Evolutionary conservation across 768 basidiomycete genomes (phyloP), one percentile per base, ranked within the genome.

Genomic region (Leccinum fibrillosum): DNA sequence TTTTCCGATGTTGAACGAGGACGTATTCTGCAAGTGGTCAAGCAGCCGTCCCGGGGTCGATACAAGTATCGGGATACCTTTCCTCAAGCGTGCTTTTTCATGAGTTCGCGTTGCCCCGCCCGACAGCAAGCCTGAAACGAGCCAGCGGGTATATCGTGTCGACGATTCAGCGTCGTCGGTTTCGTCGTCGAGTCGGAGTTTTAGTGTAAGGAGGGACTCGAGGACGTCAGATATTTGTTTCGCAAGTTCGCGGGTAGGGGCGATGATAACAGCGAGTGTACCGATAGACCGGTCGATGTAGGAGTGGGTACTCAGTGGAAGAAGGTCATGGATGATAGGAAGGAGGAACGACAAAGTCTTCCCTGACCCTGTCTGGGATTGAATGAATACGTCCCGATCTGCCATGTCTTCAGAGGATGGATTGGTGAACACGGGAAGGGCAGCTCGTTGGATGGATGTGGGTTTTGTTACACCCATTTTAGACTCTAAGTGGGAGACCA

Each of bases 171-270:
- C 77, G 47, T 85, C 79, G 4, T 81, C 79, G 2, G 76, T 69
- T 59, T 86, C 84, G 45, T 79, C 80, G 53, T 78, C 79, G 4
- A 81, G 77, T 17, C 88, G 80, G 49, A 90, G 80, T 54, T 88
- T 89, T 57, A 97, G 80, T 65, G 85, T 82, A 4, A 98, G 79
- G 6, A 98, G 73, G 15, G 80, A 76, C 63, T 94, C 92, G 12
- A 98, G 80, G n/a, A 98, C 95, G 65, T 97, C 93, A 9, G 89
- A 93, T 54, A 98, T 98, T 69, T 99, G 97, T 68, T 93, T 92
- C 2, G 96, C 97, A 13, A 98, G 82, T 75, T 98, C 97, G 53
- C 95, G 86, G 3, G 96, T 98, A 1, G 96, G 96, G 2, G 91
- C 94, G 56, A 98, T 90, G 60, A 98, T 91, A 56, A 98, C 84